Evolutionary conservation across 1,284 basidiomycete species (phyloP), one percentile per base, ranked within the genome.

Genomic region (Fomitopsis betulina): DNA sequence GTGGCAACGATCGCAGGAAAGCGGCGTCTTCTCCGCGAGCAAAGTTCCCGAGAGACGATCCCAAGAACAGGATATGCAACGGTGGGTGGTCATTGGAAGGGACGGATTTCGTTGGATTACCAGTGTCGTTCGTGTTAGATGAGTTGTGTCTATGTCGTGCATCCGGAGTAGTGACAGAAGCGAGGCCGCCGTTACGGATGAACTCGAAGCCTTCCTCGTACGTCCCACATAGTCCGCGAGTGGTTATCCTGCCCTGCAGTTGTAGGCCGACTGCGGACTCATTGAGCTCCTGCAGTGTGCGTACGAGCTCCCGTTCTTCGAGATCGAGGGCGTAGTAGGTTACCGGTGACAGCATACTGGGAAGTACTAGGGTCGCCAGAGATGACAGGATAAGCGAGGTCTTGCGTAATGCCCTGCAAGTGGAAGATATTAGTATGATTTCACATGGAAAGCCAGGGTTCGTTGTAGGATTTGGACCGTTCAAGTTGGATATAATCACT

Each of bases 251-350:
- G 54, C 87, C 91, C 39, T 76, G 63, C 9, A 94, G 77, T 30
- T 76, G 73, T 17, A 76, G 69, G 23, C 92, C 92, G 55, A 92
- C 77, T 12, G 82, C 78, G 13, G 79, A 90, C 60, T 76, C 71
- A 40, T 81, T 73, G 63, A 98, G 86, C 67, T 88, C 81, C 38
- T 75, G 75, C 49, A 98, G 80, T 5, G 93, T 93, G 27, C 94
- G 86, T 62, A 89, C 82, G 35, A 98, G 85, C 70, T 98, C 94
- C 55, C 83, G 82, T 64, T 89, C 81, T 72, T 96, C 93, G 30
- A 98, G 86, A 69, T 98, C 96, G 55, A 99, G 87, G 12, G 96
- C 94, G 76, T 93, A 95, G 74, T 97, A 98, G 1, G 87, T 90
- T 67, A 92, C 84, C 10, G 85, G 76, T 15, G 71, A 61, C 1